Evolutionary conservation across 352 stramenopile genomes (phyloP), one percentile per base, ranked within the genome.

Genomic region (Phytophthora quininea): DNA sequence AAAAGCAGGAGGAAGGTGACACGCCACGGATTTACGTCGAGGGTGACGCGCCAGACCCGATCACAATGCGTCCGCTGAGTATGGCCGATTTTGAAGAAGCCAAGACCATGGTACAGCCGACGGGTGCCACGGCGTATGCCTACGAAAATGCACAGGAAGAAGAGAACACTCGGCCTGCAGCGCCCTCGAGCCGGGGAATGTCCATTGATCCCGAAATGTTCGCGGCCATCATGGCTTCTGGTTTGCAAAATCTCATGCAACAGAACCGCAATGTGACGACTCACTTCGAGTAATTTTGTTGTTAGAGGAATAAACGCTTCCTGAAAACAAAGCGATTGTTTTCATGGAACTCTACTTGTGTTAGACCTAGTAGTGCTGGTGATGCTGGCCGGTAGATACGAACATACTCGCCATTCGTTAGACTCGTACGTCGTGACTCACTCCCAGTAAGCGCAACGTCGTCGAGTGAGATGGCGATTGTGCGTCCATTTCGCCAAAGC

Each of bases 81-180:
- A 93, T 93, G 83, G 55, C 61, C 30, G 89, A 97, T 69, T 97
- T 97, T 79, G 84, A 91, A n/a, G 79, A 94, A 51, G 89, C 83
- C 12, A 79, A 82, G 54, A 87, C 73, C n/a, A 94, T 95, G 82
- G 89, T 97, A 14, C 88, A 94, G 66, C 76, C 89, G 24, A 97
- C 88, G 8, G 89, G 89, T 32, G 85, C 84, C 2, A 69, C 89
- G 1, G 89, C 89, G 6, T 95, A 93, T 63, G 86, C 86, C 29
- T 96, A 96, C 55, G 89, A 92, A 45, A 78, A 85, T 2, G 74
- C 74, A 0, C 80, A 92, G 19, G 62, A 86, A 24, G 19, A 24
- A 35, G 53, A 77, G 8, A 64, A 65, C 8, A 67, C 69, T 27
- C 67, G 73, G 1, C 43, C 46, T 14, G 67, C 58, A 10, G 40